phyloP scores from a whole-genome alignment of 345 rosid species.

The Nephelium lappaceum region DNA sequence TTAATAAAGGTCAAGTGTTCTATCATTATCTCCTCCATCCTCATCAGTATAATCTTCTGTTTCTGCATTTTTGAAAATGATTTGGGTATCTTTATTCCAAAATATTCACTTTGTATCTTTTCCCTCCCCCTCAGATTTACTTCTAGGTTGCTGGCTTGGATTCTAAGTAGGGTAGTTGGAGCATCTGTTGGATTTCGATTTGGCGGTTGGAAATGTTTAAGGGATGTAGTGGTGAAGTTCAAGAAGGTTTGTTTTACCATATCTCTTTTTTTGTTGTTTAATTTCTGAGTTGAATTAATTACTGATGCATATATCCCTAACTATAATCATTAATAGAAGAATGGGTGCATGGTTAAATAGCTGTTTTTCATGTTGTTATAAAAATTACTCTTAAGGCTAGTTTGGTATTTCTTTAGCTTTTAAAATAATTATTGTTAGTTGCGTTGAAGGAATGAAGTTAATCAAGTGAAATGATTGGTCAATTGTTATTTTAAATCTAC shows the following conservation, averaged over 20 bases:
- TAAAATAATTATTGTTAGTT: no score
- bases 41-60: neutral
- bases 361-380: neutral
- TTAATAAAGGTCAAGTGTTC: neutral
- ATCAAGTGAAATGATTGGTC: no score
- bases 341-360: neutral
- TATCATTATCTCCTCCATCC: neutral
- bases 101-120: conserved; percentile 13
- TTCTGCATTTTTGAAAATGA: conserved; percentile 9
- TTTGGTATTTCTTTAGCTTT: no score
- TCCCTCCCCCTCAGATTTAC: conserved; percentile 51
- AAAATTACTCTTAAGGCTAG: neutral
- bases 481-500: no score
- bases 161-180: conserved; percentile 74
- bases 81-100: conserved; percentile 2
- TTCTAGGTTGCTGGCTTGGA: conserved; percentile 79
- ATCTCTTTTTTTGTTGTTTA: conserved; percentile 7
- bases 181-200: conserved; percentile 79
- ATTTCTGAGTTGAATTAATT: conserved; percentile 18
- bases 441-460: no score
- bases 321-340: neutral
- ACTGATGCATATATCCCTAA: conserved; percentile 6
- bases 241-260: conserved; percentile 58
- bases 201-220: conserved; percentile 93
- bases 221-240: conserved; percentile 81